phyloP scores from a whole-genome alignment of 192 early-diverging fungal species.

The Borealophlyctis nickersoniae region DNA sequence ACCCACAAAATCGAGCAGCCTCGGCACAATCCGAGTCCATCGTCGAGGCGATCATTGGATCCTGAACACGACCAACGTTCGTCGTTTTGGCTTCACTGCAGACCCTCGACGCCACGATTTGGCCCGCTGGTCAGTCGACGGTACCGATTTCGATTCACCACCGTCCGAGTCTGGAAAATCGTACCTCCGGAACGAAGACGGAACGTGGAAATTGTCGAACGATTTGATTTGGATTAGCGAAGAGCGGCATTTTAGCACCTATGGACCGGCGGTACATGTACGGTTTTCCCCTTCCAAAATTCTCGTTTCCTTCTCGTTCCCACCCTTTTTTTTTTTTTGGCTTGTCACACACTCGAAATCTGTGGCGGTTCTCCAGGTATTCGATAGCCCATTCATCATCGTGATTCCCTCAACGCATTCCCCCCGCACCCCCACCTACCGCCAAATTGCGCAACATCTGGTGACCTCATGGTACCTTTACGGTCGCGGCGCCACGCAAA shows the following conservation, averaged over 20 bases:
- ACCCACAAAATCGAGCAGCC: constrained; percentile 8
- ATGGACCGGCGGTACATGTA: constrained; percentile 59
- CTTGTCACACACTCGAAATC: background rate
- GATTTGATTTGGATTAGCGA: constrained; percentile 41
- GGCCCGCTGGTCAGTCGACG: constrained; percentile 43
- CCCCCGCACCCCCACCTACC: constrained; percentile 22
- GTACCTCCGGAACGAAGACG: constrained; percentile 36
- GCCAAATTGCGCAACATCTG: constrained; percentile 54
- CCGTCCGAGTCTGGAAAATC: constrained; percentile 40
- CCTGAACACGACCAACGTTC: constrained; percentile 61
- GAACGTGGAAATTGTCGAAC: constrained; percentile 27
- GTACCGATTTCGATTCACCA: constrained; percentile 36
- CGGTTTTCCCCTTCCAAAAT: constrained; percentile 17
- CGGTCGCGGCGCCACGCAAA: constrained; percentile 57
- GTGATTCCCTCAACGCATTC: constrained; percentile 38
- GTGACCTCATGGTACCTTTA: constrained; percentile 65
- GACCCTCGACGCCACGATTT: constrained; percentile 34
- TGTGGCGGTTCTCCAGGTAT: constrained; percentile 14
- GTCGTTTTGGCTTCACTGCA: constrained; percentile 53
- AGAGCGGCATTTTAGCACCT: constrained; percentile 58
- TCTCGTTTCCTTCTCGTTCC: no score
- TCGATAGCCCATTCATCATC: constrained; percentile 49
- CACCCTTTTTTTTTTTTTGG: no score
- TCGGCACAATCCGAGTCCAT: constrained; percentile 30
- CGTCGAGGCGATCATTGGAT: constrained; percentile 34